Evolutionary conservation across 345 rosid genomes (phyloP), one percentile per base, ranked within the genome.

Genomic region (Atalantia buxifolia): DNA sequence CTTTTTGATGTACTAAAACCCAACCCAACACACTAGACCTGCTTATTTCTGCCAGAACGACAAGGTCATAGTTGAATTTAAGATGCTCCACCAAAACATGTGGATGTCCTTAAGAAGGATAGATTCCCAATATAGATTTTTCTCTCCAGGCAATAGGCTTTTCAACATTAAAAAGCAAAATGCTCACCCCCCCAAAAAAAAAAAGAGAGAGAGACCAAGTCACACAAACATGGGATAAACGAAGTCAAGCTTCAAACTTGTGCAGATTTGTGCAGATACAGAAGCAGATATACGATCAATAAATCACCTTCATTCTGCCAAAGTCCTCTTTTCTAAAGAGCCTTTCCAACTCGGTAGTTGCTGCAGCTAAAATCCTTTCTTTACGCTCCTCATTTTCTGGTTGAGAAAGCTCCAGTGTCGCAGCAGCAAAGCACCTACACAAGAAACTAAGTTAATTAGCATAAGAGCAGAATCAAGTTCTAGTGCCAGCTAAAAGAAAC

Each of bases 291-390:
- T 38, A 71, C 27, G 36, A 74, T 28, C 40, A 40, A 77, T 45
- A 78, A 78, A 82, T 66, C 74, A 96, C 97, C 99, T 94, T 90
- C 98, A 96, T 94, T 88, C 83, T 89, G 76, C 84, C 75, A 83
- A 96, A 96, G 86, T 96, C 98, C 76, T 92, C 92, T 84, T 94
- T 96, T 67, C 82, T 86, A 88, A 96, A 96, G 79, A 92, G 90
- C 78, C 92, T 90, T 83, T 96, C 99, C 79, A 94, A 81, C 84
- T 96, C 99, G 40, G 88, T 86, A 55, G 92, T 89, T 68, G 99
- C 99, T 72, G 98, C 97, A 83, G 92, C 94, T 76, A 92, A 86
- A 82, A 92, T 93, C 71, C 87, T 81, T 79, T 88, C 89, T 86
- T 90, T 96, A 68, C 87, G 85, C 85, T 92, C 99, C 82, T 90